phyloP scores from a whole-genome alignment of 1,139 yeast species.

The Suhomyces taliae region DNA sequence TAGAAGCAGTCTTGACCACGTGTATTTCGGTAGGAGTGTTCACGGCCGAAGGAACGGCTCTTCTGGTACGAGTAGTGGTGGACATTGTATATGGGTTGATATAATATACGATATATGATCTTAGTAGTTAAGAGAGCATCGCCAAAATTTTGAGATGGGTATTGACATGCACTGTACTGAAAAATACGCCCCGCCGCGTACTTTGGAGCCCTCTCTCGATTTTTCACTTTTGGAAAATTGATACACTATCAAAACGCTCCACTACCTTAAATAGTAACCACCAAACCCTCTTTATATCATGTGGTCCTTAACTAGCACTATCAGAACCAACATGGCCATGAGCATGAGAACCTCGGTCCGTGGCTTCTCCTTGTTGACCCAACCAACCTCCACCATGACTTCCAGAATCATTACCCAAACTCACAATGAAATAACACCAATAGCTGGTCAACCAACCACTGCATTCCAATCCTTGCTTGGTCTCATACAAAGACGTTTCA shows the following conservation, averaged over 20 bases:
- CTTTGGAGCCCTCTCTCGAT: neutral
- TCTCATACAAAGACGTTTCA: slow-evolving; percentile 66
- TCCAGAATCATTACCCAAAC: slow-evolving; percentile 4
- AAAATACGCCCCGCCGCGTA: slow-evolving; percentile 1
- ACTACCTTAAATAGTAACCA: too few species aligned
- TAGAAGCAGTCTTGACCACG: slow-evolving; percentile 25
- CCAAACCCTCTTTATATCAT: slow-evolving; percentile 1
- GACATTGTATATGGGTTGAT: slow-evolving; percentile 10
- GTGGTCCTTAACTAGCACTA: slow-evolving; percentile 10
- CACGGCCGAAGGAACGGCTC: slow-evolving; percentile 44
- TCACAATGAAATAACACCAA: slow-evolving; percentile 7
- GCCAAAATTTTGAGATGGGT: slow-evolving; percentile 6
- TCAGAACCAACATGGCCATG: slow-evolving; percentile 9
- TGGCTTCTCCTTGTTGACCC: slow-evolving; percentile 18
- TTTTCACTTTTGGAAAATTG: slow-evolving; percentile 4
- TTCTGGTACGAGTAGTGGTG: slow-evolving; percentile 24
- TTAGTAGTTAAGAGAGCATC: slow-evolving; percentile 1
- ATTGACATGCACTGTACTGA: neutral
- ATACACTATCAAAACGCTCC: too few species aligned
- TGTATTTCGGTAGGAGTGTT: slow-evolving; percentile 52
- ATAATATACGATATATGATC: neutral
- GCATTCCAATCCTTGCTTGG: slow-evolving; percentile 32
- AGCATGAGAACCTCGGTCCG: slow-evolving; percentile 11
- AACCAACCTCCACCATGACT: slow-evolving; percentile 13
- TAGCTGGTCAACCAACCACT: slow-evolving; percentile 8